Evolutionary conservation across 179 eudicot species (phyloP), one percentile per base, ranked within the genome.

Genomic region (Patellifolia procumbens): DNA sequence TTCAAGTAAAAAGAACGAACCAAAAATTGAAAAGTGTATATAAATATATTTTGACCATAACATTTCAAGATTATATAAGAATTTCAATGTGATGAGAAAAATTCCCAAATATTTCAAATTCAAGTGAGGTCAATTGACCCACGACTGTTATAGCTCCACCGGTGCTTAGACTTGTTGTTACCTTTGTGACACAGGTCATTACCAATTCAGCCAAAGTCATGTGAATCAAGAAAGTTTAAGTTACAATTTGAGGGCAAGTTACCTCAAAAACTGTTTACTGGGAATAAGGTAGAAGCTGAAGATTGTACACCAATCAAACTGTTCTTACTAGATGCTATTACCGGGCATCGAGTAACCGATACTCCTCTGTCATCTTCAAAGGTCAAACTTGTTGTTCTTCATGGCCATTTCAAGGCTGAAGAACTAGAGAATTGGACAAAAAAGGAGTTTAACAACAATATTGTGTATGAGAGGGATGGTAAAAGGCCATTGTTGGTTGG

Each of bases 331-430:
- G 84, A 82, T 69, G 63, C 81, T 16, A 26, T 42, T 13, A 29
- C 76, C 24, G 81, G 79, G 49, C 48, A 56, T 61, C 19, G 39
- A 63, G 60, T 82, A 53, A 74, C 19, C 22, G 73, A 70, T 70
- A 76, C 79, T 56, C 81, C 84, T 3, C 39, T 74, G 51, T 74
- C 81, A 16, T 68, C 73, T 0, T 17, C 46, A 10, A 82, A 70
- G 58, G 16, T 82, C 9, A 75, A 78, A 29, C 12, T 59, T 75
- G 76, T 82, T 17, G 85, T 59, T 79, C 74, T 82, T 63, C 63
- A 75, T 43, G 85, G 85, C 17, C 74, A 82, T 65, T 78, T 82
- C 28, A 70, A 78, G 79, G 75, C 81, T 4, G 84, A 81, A 59
- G 72, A 69, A 12, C 53, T 26, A 53, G 71, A 65, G 35, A 26